Evolutionary conservation across 129 eudicot genomes (phyloP), one percentile per base, ranked within the genome.

Genomic region (Lonicera japonica): DNA sequence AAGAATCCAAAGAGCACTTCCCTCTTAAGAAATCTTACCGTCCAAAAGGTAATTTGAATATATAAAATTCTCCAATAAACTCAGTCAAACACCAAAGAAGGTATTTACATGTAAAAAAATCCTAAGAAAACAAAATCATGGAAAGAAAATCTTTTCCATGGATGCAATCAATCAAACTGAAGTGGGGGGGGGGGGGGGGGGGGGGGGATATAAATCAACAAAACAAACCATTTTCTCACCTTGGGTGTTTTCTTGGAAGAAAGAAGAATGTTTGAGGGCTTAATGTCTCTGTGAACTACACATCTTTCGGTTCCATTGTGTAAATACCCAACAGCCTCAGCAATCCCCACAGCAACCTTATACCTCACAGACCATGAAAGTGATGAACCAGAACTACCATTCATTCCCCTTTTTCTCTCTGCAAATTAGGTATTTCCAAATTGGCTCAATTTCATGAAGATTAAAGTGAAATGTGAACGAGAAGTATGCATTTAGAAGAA

Each of bases 211-310:
- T 25, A 7, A 58, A 18, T 12, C 8, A 25, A 0, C 14, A 25
- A 5, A 8, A 50, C 34, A 60, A 65, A 29, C 36, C 41, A 0
- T 29, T 24, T 56, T 23, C 66, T 62, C 73, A 94, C 99, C 96
- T 88, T 88, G 0, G 99, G 94, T 38, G 80, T 74, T 69, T 81
- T 88, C 71, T 79, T 88, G 77, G 99, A 94, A 40, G 99, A 85
- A 25, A 94, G 82, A 78, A 94, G 99, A 72, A 94, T 88, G 66
- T 94, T 94, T 11, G 99, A 88, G 58, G 99, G 99, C 82, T 94
- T 94, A 43, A 94, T 94, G 72, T 94, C 99, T 75, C 99, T 83
- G 70, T 94, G 99, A 81, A 94, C 99, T 39, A 94, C 86, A 71
- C 99, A 94, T 77, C 92, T 88, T 67, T 94, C 94, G 0, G 89